Conservation (phyloP, 306 rosid species). For the Sicyos baderoa region DNA sequence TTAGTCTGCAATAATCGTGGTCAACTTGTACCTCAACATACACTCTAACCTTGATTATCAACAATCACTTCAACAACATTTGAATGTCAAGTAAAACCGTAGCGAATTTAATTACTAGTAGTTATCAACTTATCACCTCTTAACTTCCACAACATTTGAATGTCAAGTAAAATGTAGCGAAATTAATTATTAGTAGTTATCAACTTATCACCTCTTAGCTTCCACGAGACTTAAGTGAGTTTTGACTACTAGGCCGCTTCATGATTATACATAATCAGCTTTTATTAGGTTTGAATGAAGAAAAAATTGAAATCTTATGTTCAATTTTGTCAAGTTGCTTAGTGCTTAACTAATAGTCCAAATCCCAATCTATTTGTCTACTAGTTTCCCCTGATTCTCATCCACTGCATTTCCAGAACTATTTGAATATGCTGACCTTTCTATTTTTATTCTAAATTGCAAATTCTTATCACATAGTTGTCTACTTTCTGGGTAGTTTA, state of each 20-base stretch:
- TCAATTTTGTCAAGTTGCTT: not conserved
- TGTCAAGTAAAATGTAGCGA: too few relatives aligned
- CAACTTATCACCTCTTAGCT: too few relatives aligned
- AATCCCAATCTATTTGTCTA: not conserved
- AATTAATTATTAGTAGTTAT: too few relatives aligned
- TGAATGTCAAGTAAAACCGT: too few relatives aligned
- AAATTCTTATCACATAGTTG: not conserved
- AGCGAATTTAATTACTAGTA: too few relatives aligned
- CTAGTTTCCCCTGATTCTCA: not conserved
- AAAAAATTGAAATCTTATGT: not conserved
- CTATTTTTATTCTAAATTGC: not conserved
- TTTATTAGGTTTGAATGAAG: not conserved
- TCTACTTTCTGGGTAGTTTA: constrained; percentile 1
- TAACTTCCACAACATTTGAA: too few relatives aligned
- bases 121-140: too few relatives aligned
- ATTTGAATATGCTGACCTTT: not conserved
- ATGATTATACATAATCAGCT: not conserved
- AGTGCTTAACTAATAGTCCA: not conserved
- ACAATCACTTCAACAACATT: too few relatives aligned
- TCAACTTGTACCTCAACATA: too few relatives aligned
- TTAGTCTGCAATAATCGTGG: not conserved
- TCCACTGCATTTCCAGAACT: not conserved
- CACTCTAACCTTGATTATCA: too few relatives aligned
- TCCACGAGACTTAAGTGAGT: too few relatives aligned
- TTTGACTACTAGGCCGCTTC: too few relatives aligned